Evolutionary conservation across 306 rosid genomes (phyloP).

Genomic region (Dryas drummondii): DNA sequence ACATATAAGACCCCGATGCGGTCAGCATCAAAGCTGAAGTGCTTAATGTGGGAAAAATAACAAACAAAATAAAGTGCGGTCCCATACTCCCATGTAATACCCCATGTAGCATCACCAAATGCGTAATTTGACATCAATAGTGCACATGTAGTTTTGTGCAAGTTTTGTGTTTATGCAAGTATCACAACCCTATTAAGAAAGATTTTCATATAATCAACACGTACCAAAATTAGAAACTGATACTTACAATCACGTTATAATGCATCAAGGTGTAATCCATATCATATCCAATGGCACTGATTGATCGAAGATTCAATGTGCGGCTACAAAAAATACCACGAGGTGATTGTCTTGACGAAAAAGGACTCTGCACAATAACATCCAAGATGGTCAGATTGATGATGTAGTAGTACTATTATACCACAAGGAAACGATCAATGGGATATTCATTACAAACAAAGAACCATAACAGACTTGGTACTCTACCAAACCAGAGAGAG

Average conservation of each 20-base stretch:
- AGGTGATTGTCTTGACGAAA: conserved; percentile 70
- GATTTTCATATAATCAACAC: not conserved
- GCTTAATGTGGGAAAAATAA: not conserved
- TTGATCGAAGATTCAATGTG: conserved; percentile 90
- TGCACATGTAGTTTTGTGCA: no score
- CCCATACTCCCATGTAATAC: no score
- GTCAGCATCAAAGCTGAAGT: not conserved
- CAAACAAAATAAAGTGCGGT: not conserved
- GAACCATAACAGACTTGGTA: not conserved
- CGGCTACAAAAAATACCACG: conserved; percentile 94
- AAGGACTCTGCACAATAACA: conserved; percentile 65
- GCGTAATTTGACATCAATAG: no score
- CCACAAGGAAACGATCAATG: not conserved
- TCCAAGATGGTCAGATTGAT: not conserved
- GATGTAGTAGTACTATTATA: not conserved
- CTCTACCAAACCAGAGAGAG: not conserved
- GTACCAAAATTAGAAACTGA: conserved; percentile 7
- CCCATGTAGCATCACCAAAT: no score
- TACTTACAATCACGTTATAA: conserved; percentile 80
- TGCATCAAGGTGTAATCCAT: conserved; percentile 98
- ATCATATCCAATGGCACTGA: conserved; percentile 97
- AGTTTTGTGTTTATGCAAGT: no score
- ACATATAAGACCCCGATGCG: not conserved
- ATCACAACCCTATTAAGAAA: not conserved
- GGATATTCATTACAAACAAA: not conserved